These are phyloP conservation scores for Starmerella cellae DNA, from an alignment of 805 yeast species.

Conservation along the genomic window DNA sequence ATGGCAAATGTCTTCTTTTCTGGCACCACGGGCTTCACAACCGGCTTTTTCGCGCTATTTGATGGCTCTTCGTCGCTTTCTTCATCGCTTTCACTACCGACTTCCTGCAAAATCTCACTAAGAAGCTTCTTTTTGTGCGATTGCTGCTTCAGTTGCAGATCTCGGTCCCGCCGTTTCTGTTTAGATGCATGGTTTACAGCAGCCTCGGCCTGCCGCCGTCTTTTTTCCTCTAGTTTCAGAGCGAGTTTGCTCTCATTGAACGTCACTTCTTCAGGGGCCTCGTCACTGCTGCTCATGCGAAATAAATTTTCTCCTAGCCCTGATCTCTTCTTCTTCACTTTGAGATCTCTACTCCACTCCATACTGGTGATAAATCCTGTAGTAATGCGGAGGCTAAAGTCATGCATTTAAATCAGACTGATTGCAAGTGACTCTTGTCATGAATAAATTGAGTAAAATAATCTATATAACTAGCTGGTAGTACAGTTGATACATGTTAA, in stretches of 20 bases:
- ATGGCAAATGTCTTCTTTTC: conserved; percentile 14
- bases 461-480: no score
- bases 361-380: no score
- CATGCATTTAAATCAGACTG: no score
- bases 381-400: no score
- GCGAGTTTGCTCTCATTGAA: conserved; percentile 18
- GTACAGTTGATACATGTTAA: no score
- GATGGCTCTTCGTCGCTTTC: conserved; percentile 1
- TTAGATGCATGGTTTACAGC: conserved; percentile 13
- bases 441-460: no score
- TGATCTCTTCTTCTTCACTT: no score
- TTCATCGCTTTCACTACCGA: conserved; percentile 10
- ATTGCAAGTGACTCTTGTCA: no score
- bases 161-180: conserved; percentile 23
- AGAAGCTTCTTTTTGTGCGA: conserved; percentile 14
- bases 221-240: conserved; percentile 6
- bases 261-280: conserved; percentile 29
- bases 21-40: not conserved
- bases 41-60: not conserved
- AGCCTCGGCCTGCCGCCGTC: conserved; percentile 10
- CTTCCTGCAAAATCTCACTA: conserved; percentile 20
- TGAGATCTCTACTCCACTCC: no score
- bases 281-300: conserved; percentile 21
- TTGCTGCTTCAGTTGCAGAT: conserved; percentile 19
- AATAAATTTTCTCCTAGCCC: not conserved